Conservation (phyloP, 805 yeast species). For the Starmerella riodocensis region DNA sequence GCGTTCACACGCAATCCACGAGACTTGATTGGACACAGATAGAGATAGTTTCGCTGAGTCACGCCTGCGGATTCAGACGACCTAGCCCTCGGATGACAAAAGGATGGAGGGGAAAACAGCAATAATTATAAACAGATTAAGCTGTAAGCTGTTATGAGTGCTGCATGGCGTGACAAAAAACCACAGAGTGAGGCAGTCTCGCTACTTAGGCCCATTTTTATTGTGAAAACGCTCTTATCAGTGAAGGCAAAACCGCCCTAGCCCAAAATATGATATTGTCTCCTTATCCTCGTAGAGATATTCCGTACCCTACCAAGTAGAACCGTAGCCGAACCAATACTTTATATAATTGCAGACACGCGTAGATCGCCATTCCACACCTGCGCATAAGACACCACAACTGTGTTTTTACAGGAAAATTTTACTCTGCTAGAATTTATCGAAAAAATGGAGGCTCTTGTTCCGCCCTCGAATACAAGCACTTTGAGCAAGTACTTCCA, state of each 20-base stretch:
- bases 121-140: no score
- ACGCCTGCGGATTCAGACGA: not conserved
- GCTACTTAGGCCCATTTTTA: no score
- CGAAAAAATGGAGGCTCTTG: slow-evolving; percentile 16
- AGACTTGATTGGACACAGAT: not conserved
- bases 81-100: not conserved
- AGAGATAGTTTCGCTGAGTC: not conserved
- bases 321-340: not conserved
- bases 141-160: no score
- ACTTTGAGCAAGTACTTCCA: slow-evolving; percentile 71
- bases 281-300: slow-evolving; percentile 1
- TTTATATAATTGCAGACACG: slow-evolving; percentile 1
- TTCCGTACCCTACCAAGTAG: slow-evolving; percentile 1
- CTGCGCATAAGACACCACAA: no score
- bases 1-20: not conserved
- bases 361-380: no score
- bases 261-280: slow-evolving; percentile 1
- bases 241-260: not conserved
- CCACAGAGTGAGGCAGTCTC: no score
- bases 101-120: no score
- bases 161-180: no score
- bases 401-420: not conserved
- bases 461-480: slow-evolving; percentile 40
- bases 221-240: not conserved
- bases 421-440: not conserved